Conservation (phyloP, 163 green algal species). For the Scenedesmus sp. region DNA sequence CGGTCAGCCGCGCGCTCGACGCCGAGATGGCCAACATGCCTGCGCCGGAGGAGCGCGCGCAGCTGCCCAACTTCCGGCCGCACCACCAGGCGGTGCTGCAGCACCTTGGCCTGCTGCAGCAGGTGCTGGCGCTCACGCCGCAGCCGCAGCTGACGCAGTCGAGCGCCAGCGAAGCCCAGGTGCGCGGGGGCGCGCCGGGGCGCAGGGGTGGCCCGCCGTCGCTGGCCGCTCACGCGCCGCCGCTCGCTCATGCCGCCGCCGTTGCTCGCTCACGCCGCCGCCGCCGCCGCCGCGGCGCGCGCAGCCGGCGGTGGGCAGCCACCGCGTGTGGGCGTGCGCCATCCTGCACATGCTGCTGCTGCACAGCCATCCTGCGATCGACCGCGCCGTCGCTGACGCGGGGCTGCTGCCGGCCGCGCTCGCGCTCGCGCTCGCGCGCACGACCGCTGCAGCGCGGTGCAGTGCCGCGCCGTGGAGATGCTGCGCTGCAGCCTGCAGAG, state of each 20-base stretch:
- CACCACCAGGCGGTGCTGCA: slow-evolving; percentile 25
- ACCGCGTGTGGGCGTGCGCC: slow-evolving; percentile 39
- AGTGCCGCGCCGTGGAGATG: slow-evolving; percentile 40
- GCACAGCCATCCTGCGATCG: slow-evolving; percentile 17
- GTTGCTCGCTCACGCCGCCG: not conserved
- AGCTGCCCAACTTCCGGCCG: slow-evolving; percentile 2
- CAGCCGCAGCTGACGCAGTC: slow-evolving; percentile 4
- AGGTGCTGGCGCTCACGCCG: slow-evolving; percentile 34
- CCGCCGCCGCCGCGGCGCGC: not conserved
- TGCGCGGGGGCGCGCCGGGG: not conserved
- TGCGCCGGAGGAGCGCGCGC: slow-evolving; percentile 4
- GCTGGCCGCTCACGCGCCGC: no score
- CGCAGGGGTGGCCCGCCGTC: no score
- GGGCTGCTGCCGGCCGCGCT: slow-evolving; percentile 26
- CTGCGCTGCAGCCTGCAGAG: slow-evolving; percentile 25
- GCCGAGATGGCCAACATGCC: slow-evolving; percentile 36
- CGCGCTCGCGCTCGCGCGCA: slow-evolving; percentile 22
- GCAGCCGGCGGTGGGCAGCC: slow-evolving; percentile 45
- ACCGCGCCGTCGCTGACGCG: not conserved
- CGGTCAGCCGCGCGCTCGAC: slow-evolving; percentile 24
- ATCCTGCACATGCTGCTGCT: slow-evolving; percentile 44
- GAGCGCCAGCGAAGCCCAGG: slow-evolving; percentile 16
- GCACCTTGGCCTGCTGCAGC: slow-evolving; percentile 19
- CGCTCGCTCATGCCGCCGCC: not conserved
- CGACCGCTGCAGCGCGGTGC: slow-evolving; percentile 35